A percentile compares a stretch with the other conserved stretches of the same genome.
phyloP scores from a whole-genome alignment of 768 basidiomycete genomes.

The Leccinum pellstonianum region DNA sequence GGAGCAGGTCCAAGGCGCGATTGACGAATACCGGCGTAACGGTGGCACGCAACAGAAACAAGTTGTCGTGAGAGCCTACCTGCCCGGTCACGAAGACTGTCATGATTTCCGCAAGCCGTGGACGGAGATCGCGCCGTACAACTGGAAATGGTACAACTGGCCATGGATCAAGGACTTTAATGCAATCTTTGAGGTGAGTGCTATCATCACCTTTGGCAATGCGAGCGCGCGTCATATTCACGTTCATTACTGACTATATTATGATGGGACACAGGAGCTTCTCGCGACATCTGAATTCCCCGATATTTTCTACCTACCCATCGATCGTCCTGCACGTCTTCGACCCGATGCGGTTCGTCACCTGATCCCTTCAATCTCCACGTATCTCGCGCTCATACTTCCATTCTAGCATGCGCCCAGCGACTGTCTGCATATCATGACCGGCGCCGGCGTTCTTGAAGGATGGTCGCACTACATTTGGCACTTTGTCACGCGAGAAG shows the following conservation, averaged over 20 bases:
- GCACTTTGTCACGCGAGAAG: slow-evolving; percentile 44
- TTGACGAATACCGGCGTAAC: slow-evolving; percentile 35
- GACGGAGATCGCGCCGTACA: slow-evolving; percentile 42
- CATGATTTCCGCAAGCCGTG: slow-evolving; percentile 49
- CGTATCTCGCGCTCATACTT: slow-evolving; percentile 1
- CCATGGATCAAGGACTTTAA: slow-evolving; percentile 58
- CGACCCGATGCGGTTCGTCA: slow-evolving; percentile 62
- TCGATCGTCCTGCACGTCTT: slow-evolving; percentile 59
- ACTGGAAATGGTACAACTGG: slow-evolving; percentile 64
- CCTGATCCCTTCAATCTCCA: not conserved
- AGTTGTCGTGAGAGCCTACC: slow-evolving; percentile 58
- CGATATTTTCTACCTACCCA: slow-evolving; percentile 56
- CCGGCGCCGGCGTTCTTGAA: slow-evolving; percentile 48
- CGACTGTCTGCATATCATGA: slow-evolving; percentile 48
- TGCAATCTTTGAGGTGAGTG: slow-evolving; percentile 52
- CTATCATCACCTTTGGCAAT: not conserved
- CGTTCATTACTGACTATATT: slow-evolving; percentile 3
- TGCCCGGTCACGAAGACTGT: slow-evolving; percentile 67
- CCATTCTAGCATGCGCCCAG: slow-evolving; percentile 38
- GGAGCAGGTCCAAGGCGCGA: slow-evolving; percentile 44
- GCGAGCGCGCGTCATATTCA: not conserved
- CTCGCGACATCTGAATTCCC: slow-evolving; percentile 45
- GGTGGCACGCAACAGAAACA: slow-evolving; percentile 36
- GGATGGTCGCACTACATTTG: slow-evolving; percentile 54
- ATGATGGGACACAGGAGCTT: slow-evolving; percentile 35